Conservation (phyloP, 2,329 filamentous ascomycete species). For the Mycocentrospora acerina region DNA sequence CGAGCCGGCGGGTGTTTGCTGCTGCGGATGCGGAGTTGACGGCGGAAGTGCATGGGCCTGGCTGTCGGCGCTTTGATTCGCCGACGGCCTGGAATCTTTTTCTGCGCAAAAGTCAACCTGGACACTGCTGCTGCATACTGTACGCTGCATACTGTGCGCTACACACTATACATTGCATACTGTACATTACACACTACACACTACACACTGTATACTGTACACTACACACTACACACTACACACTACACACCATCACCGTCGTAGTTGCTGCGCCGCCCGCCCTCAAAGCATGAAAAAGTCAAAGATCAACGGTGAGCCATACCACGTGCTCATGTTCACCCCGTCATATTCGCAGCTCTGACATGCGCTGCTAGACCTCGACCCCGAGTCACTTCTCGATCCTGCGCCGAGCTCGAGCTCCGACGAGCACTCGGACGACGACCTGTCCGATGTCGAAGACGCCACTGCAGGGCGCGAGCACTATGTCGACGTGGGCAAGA, state of each 20-base stretch:
- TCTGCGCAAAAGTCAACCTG: conserved; percentile 28
- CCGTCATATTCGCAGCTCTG: too few relatives aligned
- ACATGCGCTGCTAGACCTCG: conserved; percentile 65
- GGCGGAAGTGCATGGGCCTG: conserved; percentile 25
- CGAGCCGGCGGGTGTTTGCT: too few relatives aligned
- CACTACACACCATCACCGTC: conserved; percentile 5
- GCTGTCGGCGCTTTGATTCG: conserved; percentile 14
- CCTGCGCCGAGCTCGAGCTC: conserved; percentile 59
- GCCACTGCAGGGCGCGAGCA: conserved; percentile 74
- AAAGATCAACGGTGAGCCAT: conserved; percentile 30
- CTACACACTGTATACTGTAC: too few relatives aligned
- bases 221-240: too few relatives aligned
- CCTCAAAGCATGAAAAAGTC: conserved; percentile 33
- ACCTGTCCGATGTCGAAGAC: conserved; percentile 41
- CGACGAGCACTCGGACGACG: conserved; percentile 57
- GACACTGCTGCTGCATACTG: too few relatives aligned
- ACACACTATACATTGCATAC: too few relatives aligned
- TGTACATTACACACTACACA: too few relatives aligned
- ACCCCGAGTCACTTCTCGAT: conserved; percentile 69
- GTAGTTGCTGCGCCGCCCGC: conserved; percentile 2
- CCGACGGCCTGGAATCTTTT: conserved; percentile 30
- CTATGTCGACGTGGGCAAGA: conserved; percentile 82
- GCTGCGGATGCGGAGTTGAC: conserved; percentile 19
- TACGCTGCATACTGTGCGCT: too few relatives aligned
- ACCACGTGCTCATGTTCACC: too few relatives aligned